A percentile compares a stretch with the other conserved stretches of the same genome.
phyloP scores from a whole-genome alignment of 768 basidiomycete genomes.

The Filobasidium floriforme region DNA sequence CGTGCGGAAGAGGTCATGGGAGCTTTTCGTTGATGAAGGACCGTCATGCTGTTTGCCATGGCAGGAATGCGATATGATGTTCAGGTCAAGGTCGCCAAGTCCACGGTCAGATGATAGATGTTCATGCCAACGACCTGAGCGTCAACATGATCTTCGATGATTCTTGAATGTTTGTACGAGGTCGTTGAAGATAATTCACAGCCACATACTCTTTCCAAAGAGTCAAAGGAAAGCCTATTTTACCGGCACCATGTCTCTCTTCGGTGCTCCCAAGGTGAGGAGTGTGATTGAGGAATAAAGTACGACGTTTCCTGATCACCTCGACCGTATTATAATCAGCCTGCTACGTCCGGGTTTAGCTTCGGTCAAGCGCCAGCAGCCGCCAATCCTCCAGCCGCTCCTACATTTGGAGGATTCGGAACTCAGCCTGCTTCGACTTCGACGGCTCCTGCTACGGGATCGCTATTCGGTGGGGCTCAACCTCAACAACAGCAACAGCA shows the following conservation, averaged over 20 bases:
- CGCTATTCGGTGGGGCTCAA: constrained; percentile 6
- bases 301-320: background rate
- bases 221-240: too few species aligned
- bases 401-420: constrained; percentile 4
- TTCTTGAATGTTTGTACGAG: too few species aligned
- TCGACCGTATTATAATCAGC: background rate
- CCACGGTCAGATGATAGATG: too few species aligned
- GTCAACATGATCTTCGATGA: too few species aligned
- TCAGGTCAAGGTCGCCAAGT: too few species aligned
- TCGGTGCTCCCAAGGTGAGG: constrained; percentile 1
- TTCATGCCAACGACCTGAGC: too few species aligned
- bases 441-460: constrained; percentile 3
- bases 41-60: too few species aligned
- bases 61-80: too few species aligned
- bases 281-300: background rate
- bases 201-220: too few species aligned
- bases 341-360: constrained; percentile 1
- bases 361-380: constrained; percentile 3
- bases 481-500: constrained; percentile 10
- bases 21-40: too few species aligned
- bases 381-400: background rate
- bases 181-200: too few species aligned
- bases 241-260: background rate
- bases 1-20: too few species aligned
- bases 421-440: background rate